Percentiles rank a stretch among this genome's conserved stretches.
These are phyloP conservation scores for Ogataea populi-albae DNA, from an alignment of 805 yeast genomes.

Conservation along the genomic window DNA sequence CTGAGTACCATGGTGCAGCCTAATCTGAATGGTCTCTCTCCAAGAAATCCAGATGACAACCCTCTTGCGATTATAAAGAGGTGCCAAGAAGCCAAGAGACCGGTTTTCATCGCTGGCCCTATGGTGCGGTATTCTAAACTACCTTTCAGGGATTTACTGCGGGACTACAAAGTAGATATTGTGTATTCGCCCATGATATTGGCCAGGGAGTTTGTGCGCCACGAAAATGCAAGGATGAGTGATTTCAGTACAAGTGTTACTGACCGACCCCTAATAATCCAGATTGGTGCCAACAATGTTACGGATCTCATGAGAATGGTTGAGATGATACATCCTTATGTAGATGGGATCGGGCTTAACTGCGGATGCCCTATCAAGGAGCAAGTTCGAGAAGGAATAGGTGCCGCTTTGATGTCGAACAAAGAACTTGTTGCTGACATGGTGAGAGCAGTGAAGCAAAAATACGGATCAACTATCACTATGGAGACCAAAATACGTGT, in stretches of 20 bases:
- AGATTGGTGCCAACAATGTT: constrained; percentile 85
- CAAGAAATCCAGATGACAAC: constrained; percentile 44
- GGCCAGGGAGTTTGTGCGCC: constrained; percentile 91
- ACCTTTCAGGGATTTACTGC: constrained; percentile 79
- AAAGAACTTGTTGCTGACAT: constrained; percentile 76
- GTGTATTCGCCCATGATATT: constrained; percentile 96
- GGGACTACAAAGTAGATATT: constrained; percentile 73
- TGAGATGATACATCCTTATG: constrained; percentile 84
- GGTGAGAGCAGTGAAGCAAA: constrained; percentile 79
- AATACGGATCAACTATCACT: constrained; percentile 67
- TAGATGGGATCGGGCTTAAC: constrained; percentile 91
- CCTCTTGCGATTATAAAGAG: constrained; percentile 51
- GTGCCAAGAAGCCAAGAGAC: constrained; percentile 46
- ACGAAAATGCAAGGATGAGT: constrained; percentile 70
- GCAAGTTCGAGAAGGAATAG: constrained; percentile 93
- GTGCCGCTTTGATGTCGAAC: constrained; percentile 89
- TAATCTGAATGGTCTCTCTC: constrained; percentile 15
- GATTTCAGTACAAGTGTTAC: constrained; percentile 78
- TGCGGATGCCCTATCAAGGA: constrained; percentile 98
- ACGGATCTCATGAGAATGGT: constrained; percentile 79
- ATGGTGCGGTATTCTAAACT: constrained; percentile 96
- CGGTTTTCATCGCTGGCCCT: constrained; percentile 79
- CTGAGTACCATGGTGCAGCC: constrained; percentile 12
- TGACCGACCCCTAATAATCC: constrained; percentile 78
- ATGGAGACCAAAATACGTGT: constrained; percentile 91